Conservation (phyloP, 2,329 filamentous ascomycete species). For the Calycina marina region DNA sequence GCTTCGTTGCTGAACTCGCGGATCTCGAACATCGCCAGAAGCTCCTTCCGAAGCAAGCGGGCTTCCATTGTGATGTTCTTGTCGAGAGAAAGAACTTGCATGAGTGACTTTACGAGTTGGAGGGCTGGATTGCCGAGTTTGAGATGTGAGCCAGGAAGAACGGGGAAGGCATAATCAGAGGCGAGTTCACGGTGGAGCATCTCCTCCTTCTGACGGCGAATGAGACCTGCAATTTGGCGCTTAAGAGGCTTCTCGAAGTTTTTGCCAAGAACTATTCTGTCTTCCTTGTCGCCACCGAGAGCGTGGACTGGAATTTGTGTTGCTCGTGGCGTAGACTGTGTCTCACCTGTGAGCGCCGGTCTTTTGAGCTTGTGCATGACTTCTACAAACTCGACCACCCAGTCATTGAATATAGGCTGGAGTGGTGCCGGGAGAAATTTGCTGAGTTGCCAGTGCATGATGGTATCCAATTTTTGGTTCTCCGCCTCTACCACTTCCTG, state of each 20-base stretch:
- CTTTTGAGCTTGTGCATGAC: conserved; percentile 83
- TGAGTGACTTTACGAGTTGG: conserved; percentile 82
- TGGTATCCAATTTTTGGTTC: conserved; percentile 68
- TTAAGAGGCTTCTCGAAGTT: conserved; percentile 79
- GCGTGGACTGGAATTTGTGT: conserved; percentile 43
- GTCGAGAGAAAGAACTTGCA: conserved; percentile 83
- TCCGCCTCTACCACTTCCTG: conserved; percentile 63
- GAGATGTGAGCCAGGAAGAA: conserved; percentile 58
- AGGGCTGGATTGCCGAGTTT: conserved; percentile 58
- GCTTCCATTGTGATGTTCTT: conserved; percentile 84
- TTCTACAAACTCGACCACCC: conserved; percentile 89
- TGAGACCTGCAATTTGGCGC: conserved; percentile 70
- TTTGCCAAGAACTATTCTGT: conserved; percentile 56
- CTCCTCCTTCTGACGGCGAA: conserved; percentile 76
- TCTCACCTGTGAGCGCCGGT: conserved; percentile 33
- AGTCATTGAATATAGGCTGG: conserved; percentile 76
- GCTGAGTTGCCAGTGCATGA: conserved; percentile 98
- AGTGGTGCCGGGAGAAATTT: conserved; percentile 73
- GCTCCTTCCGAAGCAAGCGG: conserved; percentile 73
- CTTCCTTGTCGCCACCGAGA: conserved; percentile 43
- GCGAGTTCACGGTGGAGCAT: conserved; percentile 79
- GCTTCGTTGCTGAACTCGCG: conserved; percentile 84
- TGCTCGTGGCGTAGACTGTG: conserved; percentile 36
- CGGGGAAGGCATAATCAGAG: conserved; percentile 73
- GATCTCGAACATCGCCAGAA: conserved; percentile 82